phyloP scores from a whole-genome alignment of 2,329 filamentous ascomycete species.

The Cordyceps cateniannulata region DNA sequence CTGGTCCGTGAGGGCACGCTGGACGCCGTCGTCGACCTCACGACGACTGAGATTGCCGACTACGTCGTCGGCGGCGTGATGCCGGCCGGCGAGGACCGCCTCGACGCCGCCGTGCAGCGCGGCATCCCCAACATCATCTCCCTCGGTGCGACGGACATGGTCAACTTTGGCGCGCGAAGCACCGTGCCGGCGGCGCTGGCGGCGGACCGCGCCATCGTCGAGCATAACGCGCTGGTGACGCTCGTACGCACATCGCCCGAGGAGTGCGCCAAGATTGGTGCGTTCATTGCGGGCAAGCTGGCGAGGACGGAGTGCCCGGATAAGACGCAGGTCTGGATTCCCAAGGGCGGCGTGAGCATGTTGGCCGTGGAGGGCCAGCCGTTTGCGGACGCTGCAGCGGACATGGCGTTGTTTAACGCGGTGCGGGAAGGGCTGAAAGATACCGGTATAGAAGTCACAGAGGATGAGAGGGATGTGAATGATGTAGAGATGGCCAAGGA shows the following conservation, averaged over 20 bases:
- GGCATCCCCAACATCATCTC: conserved; percentile 50
- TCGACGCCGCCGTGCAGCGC: conserved; percentile 49
- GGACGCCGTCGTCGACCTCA: conserved; percentile 63
- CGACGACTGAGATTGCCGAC: conserved; percentile 64
- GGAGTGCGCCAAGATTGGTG: conserved; percentile 50
- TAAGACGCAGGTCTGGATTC: conserved; percentile 51
- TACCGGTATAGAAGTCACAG: conserved; percentile 41
- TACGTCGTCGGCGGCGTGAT: conserved; percentile 57
- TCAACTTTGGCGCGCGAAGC: conserved; percentile 53
- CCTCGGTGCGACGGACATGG: conserved; percentile 52
- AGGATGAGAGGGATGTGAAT: conserved; percentile 48
- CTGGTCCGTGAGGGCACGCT: conserved; percentile 51
- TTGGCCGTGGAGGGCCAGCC: conserved; percentile 46
- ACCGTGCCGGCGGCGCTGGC: conserved; percentile 51
- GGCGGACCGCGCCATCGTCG: conserved; percentile 43
- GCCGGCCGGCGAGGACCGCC: conserved; percentile 48
- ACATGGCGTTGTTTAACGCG: conserved; percentile 45
- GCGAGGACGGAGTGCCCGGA: conserved; percentile 30
- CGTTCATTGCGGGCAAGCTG: conserved; percentile 50
- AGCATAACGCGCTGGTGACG: conserved; percentile 62
- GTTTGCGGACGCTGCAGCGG: conserved; percentile 42
- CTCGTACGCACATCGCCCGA: conserved; percentile 56
- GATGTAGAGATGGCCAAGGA: conserved; percentile 43
- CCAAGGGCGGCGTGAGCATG: conserved; percentile 54
- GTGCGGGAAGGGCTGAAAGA: conserved; percentile 42